phyloP scores from a whole-genome alignment of 192 early-diverging fungal species.

The Coemansia erecta region DNA sequence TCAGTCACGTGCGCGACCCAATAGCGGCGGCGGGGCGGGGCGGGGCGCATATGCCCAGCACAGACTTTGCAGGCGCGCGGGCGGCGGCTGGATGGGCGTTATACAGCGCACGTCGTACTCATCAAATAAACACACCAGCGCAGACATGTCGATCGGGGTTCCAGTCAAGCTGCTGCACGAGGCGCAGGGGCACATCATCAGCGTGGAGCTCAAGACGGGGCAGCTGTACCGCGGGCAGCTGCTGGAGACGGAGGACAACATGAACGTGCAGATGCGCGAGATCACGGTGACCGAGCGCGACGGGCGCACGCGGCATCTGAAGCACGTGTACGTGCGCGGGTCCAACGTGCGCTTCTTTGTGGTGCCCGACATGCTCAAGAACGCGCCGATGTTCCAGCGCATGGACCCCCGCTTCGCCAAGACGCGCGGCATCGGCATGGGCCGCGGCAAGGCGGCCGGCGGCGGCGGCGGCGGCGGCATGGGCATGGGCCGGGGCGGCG shows the following conservation, averaged over 20 bases:
- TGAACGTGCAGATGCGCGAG: slow-evolving; percentile 97
- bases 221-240: slow-evolving; percentile 93
- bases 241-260: slow-evolving; percentile 97
- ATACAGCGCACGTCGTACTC: no score
- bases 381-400: slow-evolving; percentile 97
- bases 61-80: no score
- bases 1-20: slow-evolving; percentile 1
- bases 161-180: slow-evolving; percentile 97
- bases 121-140: background rate
- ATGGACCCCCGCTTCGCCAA: slow-evolving; percentile 69
- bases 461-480: slow-evolving; percentile 20
- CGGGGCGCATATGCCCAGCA: background rate
- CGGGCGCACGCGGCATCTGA: slow-evolving; percentile 85
- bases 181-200: slow-evolving; percentile 94
- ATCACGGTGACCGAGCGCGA: slow-evolving; percentile 92
- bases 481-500: slow-evolving; percentile 15
- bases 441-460: slow-evolving; percentile 31
- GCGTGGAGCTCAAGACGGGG: slow-evolving; percentile 93
- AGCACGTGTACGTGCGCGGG: slow-evolving; percentile 95
- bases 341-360: slow-evolving; percentile 91
- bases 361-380: slow-evolving; percentile 99
- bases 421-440: slow-evolving; percentile 55
- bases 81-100: no score
- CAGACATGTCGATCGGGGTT: slow-evolving; percentile 81
- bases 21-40: background rate